Percentiles rank a stretch among this genome's conserved stretches.
These are phyloP conservation scores for Krasilnikovozyma curviuscula DNA, from an alignment of 768 basidiomycete species.

Conservation along the genomic window DNA sequence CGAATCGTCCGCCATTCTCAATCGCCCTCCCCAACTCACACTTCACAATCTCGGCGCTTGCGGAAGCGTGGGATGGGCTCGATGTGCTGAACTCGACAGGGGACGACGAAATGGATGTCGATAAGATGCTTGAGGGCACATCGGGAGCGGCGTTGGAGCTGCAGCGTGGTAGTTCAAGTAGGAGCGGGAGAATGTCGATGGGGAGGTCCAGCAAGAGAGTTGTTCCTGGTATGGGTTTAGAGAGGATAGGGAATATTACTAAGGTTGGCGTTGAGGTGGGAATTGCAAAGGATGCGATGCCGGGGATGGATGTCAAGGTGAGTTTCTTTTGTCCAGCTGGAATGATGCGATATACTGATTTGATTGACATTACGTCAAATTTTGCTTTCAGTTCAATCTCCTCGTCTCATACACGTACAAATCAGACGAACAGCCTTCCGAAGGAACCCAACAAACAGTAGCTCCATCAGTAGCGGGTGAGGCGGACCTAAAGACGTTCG, in stretches of 20 bases:
- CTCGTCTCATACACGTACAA: slow-evolving; percentile 84
- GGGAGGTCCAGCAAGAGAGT: slow-evolving; percentile 37
- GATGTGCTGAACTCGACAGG: no score
- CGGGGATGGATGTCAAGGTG: slow-evolving; percentile 55
- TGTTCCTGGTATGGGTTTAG: slow-evolving; percentile 37
- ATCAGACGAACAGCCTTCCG: slow-evolving; percentile 43
- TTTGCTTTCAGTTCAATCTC: slow-evolving; percentile 64
- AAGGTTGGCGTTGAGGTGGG: slow-evolving; percentile 75
- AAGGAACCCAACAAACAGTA: not conserved
- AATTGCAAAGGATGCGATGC: slow-evolving; percentile 61
- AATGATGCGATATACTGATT: not conserved
- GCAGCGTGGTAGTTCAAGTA: slow-evolving; percentile 19
- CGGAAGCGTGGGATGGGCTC: slow-evolving; percentile 96
- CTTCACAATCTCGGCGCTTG: slow-evolving; percentile 73
- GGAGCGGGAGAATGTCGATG: slow-evolving; percentile 33
- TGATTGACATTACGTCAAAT: not conserved
- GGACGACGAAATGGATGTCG: slow-evolving; percentile 34
- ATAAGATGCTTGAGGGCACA: slow-evolving; percentile 20
- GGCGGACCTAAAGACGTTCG: slow-evolving; percentile 64
- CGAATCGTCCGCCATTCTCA: slow-evolving; percentile 47
- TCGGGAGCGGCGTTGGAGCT: no score
- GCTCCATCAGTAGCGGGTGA: not conserved
- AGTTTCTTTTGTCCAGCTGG: slow-evolving; percentile 18
- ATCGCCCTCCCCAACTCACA: slow-evolving; percentile 55
- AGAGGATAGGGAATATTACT: slow-evolving; percentile 75